Base-by-base conservation (phyloP, 352 stramenopile species). In the Globisporangium barbulae region DNA sequence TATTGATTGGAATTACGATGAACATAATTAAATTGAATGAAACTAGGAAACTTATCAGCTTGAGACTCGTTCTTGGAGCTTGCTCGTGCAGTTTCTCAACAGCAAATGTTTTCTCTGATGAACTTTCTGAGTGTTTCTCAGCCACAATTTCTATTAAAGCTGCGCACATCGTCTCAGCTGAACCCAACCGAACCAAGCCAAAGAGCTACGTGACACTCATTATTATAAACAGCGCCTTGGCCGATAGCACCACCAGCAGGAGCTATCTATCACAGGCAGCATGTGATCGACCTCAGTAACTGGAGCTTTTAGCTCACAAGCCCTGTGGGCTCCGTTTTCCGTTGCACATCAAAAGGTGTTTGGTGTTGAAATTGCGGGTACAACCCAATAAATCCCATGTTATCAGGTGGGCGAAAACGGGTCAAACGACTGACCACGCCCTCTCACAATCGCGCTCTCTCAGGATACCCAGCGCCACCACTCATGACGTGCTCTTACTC, bases 371-470 rank as follows among this genome's bases (percentile, higher is more conserved):
- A 10, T 53, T 53, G 47, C 15, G 47, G 47, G 37, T 42, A 13
- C 33, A 52, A 19, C 45, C 45, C 45, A 30, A 30, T 53, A 35
- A 17, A 50, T 50, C 28, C 22, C 47, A n/a, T 3, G 6, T 35
- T 53, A 53, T 53, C 47, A 53, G 22, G 21, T 53, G 22, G 47
- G 22, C 17, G 21, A 53, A 53, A 53, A 33, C 47, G 47, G 47
- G 47, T 9, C 47, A 53, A 53, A 53, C 22, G 12, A 33, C 21
- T 17, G 4, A 53, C 9, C 47, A 42, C 8, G 47, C 33, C 33
- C 10, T 39, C 33, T 39, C 25, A 28, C 25, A 28, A 28, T 28
- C 25, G 25, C 25, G 25, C 33, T 39, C 33, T 39, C 33, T 39
- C 33, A 7, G 8, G 33, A 12, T 12, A 12, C 2, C 33, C 8